A percentile compares a stretch with the other conserved stretches of the same genome.
phyloP scores from a whole-genome alignment of 768 basidiomycete species.

The Dacryopinax primogenitus region DNA sequence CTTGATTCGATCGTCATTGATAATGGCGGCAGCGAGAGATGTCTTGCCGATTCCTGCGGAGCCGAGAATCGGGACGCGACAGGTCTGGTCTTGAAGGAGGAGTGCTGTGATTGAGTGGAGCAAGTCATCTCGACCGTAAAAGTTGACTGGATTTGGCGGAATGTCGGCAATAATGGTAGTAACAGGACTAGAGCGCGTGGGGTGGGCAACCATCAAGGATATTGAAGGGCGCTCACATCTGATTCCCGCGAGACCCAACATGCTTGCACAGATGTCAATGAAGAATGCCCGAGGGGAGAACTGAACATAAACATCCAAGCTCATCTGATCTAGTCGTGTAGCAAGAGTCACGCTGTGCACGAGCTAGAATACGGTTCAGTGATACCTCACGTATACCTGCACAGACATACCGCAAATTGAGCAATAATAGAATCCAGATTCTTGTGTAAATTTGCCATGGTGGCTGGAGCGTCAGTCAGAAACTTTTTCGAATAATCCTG shows the following conservation, averaged over 20 bases:
- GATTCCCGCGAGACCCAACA: too few species aligned
- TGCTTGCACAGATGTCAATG: too few species aligned
- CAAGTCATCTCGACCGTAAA: slow-evolving; percentile 16
- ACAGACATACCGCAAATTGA: background rate
- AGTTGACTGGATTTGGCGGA: slow-evolving; percentile 12
- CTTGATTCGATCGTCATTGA: slow-evolving; percentile 21
- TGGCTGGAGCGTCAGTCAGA: too few species aligned
- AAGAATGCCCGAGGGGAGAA: too few species aligned
- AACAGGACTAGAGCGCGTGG: too few species aligned
- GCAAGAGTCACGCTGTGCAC: background rate
- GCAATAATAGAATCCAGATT: background rate
- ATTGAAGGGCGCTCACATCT: background rate
- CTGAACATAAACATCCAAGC: too few species aligned
- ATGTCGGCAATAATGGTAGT: slow-evolving; percentile 20
- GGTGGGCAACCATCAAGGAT: background rate
- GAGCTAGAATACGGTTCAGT: background rate
- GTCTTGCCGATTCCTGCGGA: slow-evolving; percentile 34
- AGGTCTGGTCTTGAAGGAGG: background rate
- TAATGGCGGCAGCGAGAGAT: slow-evolving; percentile 27
- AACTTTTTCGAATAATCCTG: background rate
- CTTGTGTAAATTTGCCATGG: background rate
- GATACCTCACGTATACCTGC: background rate
- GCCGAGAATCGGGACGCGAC: slow-evolving; percentile 19
- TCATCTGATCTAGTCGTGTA: too few species aligned
- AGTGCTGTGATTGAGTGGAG: slow-evolving; percentile 13